Base-by-base conservation (phyloP, 139 green algal species). In the Picochlorum sp. region DNA sequence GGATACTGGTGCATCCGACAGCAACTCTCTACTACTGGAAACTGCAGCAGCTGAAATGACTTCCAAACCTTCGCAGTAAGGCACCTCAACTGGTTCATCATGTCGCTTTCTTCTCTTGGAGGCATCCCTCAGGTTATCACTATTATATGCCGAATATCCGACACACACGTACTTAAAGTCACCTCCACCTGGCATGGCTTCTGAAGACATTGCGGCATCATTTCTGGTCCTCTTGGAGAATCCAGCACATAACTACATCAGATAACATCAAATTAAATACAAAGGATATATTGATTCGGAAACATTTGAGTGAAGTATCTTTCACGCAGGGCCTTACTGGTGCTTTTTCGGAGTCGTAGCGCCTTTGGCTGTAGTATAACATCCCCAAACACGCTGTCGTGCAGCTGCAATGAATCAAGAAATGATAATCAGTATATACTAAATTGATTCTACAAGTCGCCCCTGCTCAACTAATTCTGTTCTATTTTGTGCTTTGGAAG, bases 1-100 rank as follows among this genome's bases (percentile, higher is more conserved):
- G 12, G 44, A 24, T 32, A 53, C 24, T 7, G 65, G 57, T 12
- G 50, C 65, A 2, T 57, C 50, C 18, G 52, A 28, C 47, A 73
- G 40, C 14, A 73, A 50, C 36, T 63, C 59, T 40, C 55, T 57
- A 13, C 32, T 50, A 24, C 35, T 31, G 8, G 35, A 52, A 4
- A 68, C 35, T n/a, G 65, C 65, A 40, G 65, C 65, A 12, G 65
- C 49, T 8, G 58, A 68, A 25, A 67, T 56, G 7, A 73, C 37
- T 51, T 73, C 66, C n/a, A 73, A 31, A 10, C 66, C 66, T 40
- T 73, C 66, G 44, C 66, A 73, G 40, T 68, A 73, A 1, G 66
- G 66, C 18, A 73, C 49, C 52, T 51, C 30, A 24, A 73, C 66
- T 2, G 66, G 28, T 5, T 73, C 66, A 5, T 26, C 39, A 13